These are phyloP conservation scores for Eucalyptus sp. DNA, from an alignment of 345 rosid species.

Conservation along the genomic window DNA sequence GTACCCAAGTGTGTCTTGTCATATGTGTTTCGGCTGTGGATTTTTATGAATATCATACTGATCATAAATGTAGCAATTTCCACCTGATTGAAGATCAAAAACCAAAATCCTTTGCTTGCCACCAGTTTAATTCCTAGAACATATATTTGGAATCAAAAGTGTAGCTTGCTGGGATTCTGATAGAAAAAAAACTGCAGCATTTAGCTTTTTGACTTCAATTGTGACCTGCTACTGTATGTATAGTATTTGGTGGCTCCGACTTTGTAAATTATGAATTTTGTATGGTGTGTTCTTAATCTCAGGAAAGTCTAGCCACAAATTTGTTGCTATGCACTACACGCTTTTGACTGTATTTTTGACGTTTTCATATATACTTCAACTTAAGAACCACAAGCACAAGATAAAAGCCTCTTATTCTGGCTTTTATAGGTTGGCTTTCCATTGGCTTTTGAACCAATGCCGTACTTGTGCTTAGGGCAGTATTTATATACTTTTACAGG, in stretches of 20 bases:
- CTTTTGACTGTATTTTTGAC: neutral
- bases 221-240: neutral
- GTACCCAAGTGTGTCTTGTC: neutral
- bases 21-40: neutral
- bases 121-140: neutral
- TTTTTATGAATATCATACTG: neutral
- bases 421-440: neutral
- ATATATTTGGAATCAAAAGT: neutral
- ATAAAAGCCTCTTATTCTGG: neutral
- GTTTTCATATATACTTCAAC: neutral
- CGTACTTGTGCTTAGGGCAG: neutral
- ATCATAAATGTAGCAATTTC: neutral
- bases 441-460: neutral
- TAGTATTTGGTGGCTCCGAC: neutral
- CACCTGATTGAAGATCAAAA: neutral
- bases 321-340: neutral
- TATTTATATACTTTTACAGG: slow-evolving; percentile 18
- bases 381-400: neutral
- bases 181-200: neutral
- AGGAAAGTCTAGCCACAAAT: neutral
- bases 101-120: neutral
- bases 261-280: neutral
- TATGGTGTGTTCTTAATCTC: neutral
- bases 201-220: neutral
- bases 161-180: neutral